Conservation (phyloP, 768 basidiomycete genomes). For the Leccinum disarticulatum region DNA sequence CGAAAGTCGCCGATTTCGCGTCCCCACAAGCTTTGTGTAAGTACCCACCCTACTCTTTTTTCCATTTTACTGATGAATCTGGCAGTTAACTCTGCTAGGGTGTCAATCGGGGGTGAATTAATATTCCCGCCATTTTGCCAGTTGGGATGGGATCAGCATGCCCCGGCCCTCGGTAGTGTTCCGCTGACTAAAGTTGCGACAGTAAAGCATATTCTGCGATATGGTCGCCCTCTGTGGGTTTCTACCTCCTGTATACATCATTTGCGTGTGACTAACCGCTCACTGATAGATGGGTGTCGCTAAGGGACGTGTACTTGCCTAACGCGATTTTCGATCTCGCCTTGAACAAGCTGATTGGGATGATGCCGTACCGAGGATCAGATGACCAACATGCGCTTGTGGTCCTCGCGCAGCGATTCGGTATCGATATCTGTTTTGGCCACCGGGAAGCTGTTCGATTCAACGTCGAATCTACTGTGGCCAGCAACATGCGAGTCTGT, state of each 20-base stretch:
- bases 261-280: background rate
- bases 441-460: background rate
- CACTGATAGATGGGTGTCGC: background rate
- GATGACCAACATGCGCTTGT: background rate
- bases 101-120: too few species aligned
- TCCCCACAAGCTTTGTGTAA: too few species aligned
- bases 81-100: too few species aligned
- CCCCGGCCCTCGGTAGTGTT: background rate
- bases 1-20: too few species aligned
- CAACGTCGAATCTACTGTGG: too few species aligned
- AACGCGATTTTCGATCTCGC: background rate
- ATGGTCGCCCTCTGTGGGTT: slow-evolving; percentile 1
- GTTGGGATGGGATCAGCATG: background rate
- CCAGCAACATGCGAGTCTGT: too few species aligned
- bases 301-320: background rate
- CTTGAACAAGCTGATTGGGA: background rate
- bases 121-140: background rate
- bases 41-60: too few species aligned
- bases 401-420: background rate
- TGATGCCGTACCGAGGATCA: background rate
- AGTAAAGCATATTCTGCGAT: background rate
- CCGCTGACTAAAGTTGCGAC: background rate
- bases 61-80: too few species aligned
- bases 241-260: too few species aligned
- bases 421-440: too few species aligned